Evolutionary conservation across 1,139 yeast genomes (phyloP), one percentile per base, ranked within the genome.

Genomic region (Starmera stellimalicola): DNA sequence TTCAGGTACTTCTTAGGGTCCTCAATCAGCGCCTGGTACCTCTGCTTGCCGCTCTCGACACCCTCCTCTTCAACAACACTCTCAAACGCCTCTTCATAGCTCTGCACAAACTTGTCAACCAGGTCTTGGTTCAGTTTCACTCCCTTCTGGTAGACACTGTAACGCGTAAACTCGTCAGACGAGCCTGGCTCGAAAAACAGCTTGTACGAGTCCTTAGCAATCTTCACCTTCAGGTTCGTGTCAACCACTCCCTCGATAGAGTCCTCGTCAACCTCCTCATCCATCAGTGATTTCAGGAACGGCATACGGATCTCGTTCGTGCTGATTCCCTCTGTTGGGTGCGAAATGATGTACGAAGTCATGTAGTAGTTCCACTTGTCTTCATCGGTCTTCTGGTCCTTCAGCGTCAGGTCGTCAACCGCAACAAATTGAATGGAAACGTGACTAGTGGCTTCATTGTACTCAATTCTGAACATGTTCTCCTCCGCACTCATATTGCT

Each of bases 291-390:
- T 44, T 74, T 79, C 37, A 80, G 61, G 55, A 84, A 83, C 31
- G 95, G 94, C 62, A 81, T 65, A 39, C 68, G 68, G 36, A 85
- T 68, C 41, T 73, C 75, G 23, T 82, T 76, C n/a, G 84, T 76
- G n/a, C 88, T 78, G 16, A 93, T 82, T 22, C 97, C 97, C 57
- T 91, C 98, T 3, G 99, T 91, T 27, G 98, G 97, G 48, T 85
- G 94, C 6, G 95, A 81, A 84, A 91, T 81, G 32, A 91, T 73
- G 57, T 81, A 91, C 32, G 94, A 82, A 0, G 97, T 91, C 35
- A 91, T 71, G 52, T 93, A 91, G 58, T 91, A 88, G 54, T 85
- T 88, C 80, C 95, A 93, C 47, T 72, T 73, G 42, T 84, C 94
- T 48, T 83, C 91, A 4, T 76, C 73, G 22, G 75, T 71, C 48